phyloP scores from a whole-genome alignment of 495 filamentous ascomycete genomes.

The Durotheca rogersii region DNA sequence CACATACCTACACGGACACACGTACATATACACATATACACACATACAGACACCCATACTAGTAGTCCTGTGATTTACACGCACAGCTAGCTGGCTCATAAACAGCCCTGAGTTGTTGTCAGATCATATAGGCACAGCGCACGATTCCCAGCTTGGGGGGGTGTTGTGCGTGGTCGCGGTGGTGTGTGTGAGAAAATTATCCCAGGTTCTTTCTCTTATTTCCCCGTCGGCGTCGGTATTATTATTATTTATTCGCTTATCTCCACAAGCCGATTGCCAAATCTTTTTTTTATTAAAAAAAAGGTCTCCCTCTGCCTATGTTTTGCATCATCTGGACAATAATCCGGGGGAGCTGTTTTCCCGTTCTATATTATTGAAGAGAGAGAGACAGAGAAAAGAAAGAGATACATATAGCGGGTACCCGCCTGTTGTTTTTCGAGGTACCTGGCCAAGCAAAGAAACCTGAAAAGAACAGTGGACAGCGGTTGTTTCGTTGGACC shows the following conservation, averaged over 20 bases:
- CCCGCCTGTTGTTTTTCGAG: neutral
- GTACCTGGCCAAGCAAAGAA: conserved; percentile 4
- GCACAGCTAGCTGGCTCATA: conserved; percentile 10
- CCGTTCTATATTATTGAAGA: too few species aligned
- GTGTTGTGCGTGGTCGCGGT: too few species aligned
- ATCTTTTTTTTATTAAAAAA: neutral
- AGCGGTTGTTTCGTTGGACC: neutral
- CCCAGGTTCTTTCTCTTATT: conserved; percentile 10
- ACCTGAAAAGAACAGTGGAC: conserved; percentile 12
- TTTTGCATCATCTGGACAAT: too few species aligned
- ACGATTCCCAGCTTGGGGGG: conserved; percentile 11
- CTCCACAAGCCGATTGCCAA: too few species aligned
- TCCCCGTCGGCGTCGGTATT: too few species aligned
- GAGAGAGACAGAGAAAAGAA: neutral
- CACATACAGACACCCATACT: neutral
- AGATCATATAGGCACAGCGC: conserved; percentile 20
- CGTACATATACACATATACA: neutral
- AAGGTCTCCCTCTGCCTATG: too few species aligned
- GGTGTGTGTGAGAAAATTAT: conserved; percentile 10
- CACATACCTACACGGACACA: conserved; percentile 12
- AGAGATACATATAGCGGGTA: neutral
- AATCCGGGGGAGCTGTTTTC: too few species aligned
- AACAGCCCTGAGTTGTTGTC: conserved; percentile 19
- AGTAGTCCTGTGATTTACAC: neutral
- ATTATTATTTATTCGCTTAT: neutral